Base-by-base conservation (phyloP, 805 yeast species). In the Ogataea polymorpha region DNA sequence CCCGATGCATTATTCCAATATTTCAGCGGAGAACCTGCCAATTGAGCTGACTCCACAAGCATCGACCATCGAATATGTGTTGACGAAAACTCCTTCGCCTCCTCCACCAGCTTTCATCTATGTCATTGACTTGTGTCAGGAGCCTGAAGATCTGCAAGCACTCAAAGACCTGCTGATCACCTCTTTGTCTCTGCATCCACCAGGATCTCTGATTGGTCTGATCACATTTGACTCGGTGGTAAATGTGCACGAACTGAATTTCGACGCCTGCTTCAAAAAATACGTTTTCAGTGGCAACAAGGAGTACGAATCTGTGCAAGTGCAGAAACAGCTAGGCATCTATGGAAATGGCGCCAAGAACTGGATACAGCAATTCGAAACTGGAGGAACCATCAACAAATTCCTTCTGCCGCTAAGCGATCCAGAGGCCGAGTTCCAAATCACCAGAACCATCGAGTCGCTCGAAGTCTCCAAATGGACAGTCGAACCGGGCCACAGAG, bases 61-160 rank as follows among this genome's bases (percentile, higher is more conserved):
- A 41, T 75, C 91, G 14, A 83, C 96, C 11, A 81, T 89, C 42
- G 97, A 90, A 68, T 90, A 90, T 64, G 78, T 86, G 45, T 76
- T 90, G 21, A 74, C 80, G 21, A 80, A 90, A 56, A 51, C 61
- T 10, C 67, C 64, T 33, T 62, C 66, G 10, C 69, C 67, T 13
- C 93, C 95, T 5, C 96, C 96, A 7, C 96, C 97, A 8, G 77
- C 87, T 34, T 90, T 87, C 62, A 66, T 88, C 42, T 87, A 86
- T 58, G 89, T 87, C 23, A 80, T 90, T 49, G 98, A 90, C 63
- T 68, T 88, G 48, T 87, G 96, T 62, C 91, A 91, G 65, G 95
- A 89, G 57, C 82, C 78, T 42, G 97, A 89, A 54, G 89, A 87
- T 59, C 72, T 90, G 55, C 78, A 80, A 59, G 86, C 95, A 2